Conservation (phyloP, 345 rosid genomes). For the Citrus maxima region DNA sequence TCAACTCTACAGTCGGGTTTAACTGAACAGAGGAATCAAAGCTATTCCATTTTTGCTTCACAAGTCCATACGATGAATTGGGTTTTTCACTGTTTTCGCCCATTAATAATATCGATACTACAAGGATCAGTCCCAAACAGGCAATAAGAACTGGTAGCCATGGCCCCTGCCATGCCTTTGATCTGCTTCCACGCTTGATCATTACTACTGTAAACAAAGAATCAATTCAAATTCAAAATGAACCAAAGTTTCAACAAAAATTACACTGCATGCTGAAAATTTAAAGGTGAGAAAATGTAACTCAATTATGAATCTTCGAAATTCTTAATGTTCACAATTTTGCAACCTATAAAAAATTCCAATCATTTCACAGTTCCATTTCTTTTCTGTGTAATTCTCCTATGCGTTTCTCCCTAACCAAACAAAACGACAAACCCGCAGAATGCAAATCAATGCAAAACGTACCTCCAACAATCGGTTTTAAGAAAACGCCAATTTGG, state of each 20-base stretch:
- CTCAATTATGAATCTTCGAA: background rate
- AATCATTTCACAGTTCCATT: background rate
- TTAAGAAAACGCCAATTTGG: background rate
- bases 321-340: background rate
- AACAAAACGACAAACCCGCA: background rate
- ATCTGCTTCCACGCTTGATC: conserved; percentile 53
- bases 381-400: background rate
- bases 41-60: conserved; percentile 32
- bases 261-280: background rate
- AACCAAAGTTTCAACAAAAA: background rate
- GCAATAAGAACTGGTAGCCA: conserved; percentile 23
- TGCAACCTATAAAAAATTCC: background rate
- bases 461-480: background rate
- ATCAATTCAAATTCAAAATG: background rate
- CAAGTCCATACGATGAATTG: conserved; percentile 13
- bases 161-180: conserved; percentile 39
- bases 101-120: conserved; percentile 30
- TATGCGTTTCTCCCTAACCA: background rate
- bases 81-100: conserved; percentile 24
- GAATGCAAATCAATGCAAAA: background rate
- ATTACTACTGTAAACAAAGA: conserved; percentile 33
- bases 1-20: conserved; percentile 51
- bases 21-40: conserved; percentile 32
- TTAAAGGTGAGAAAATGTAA: background rate
- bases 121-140: conserved; percentile 28